Evolutionary conservation across 2,329 filamentous ascomycete species (phyloP).

Genomic region (Cladosporium sp.): DNA sequence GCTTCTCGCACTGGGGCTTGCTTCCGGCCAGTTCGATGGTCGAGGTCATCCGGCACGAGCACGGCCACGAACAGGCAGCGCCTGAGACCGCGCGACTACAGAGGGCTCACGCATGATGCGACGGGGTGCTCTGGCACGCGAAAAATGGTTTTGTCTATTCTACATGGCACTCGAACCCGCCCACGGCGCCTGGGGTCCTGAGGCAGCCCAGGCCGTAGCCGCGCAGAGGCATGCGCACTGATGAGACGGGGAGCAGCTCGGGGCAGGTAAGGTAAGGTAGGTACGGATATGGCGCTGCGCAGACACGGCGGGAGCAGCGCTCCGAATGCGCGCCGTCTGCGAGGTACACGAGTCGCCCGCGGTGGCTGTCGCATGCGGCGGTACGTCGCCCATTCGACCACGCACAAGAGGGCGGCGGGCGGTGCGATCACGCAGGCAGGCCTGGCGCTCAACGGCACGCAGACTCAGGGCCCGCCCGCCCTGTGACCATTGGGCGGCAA

Average conservation of each 20-base stretch:
- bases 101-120: neutral
- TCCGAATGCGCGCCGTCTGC: neutral
- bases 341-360: slow-evolving; percentile 4
- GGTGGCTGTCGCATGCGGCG: slow-evolving; percentile 3
- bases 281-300: neutral
- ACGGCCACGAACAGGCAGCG: slow-evolving; percentile 4
- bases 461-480: slow-evolving; percentile 9
- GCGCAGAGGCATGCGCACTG: slow-evolving; percentile 7
- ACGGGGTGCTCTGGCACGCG: neutral
- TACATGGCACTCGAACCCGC: neutral
- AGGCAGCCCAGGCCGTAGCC: slow-evolving; percentile 2
- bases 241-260: neutral
- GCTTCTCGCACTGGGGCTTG: slow-evolving; percentile 1
- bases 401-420: slow-evolving; percentile 5
- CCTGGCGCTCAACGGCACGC: slow-evolving; percentile 10
- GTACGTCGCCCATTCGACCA: slow-evolving; percentile 3
- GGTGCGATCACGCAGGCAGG: slow-evolving; percentile 11
- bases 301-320: neutral
- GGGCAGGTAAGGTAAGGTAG: neutral
- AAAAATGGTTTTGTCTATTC: neutral
- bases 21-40: slow-evolving; percentile 11
- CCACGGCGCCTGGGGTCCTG: slow-evolving; percentile 2
- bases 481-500: slow-evolving; percentile 8
- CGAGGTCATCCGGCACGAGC: slow-evolving; percentile 7
- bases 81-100: slow-evolving; percentile 5